Evolutionary conservation across 305 asterid genomes (phyloP).

Genomic region (Solanum hybrid): DNA sequence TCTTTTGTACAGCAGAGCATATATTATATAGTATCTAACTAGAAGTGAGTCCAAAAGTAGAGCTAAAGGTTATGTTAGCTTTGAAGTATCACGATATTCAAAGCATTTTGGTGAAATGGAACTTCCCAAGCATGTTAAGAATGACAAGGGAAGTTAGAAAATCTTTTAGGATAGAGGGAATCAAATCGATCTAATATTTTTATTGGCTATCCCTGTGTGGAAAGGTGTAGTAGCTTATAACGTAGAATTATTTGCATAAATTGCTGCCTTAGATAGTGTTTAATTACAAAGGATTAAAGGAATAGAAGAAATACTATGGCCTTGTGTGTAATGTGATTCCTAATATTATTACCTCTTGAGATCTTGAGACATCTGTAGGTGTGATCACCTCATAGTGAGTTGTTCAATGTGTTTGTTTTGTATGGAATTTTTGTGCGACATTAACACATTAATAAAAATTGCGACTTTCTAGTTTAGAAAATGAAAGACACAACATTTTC

Average conservation of each 20-base stretch:
- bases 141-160: neutral
- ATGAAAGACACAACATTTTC: neutral
- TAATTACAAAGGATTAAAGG: neutral
- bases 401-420: neutral
- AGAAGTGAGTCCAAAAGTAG: neutral
- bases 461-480: neutral
- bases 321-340: neutral
- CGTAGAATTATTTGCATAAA: neutral
- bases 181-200: neutral
- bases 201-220: neutral
- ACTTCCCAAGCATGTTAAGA: neutral
- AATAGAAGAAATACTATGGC: neutral
- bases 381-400: neutral
- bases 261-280: neutral
- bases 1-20: neutral
- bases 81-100: neutral
- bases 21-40: neutral
- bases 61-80: neutral
- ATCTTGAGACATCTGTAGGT: neutral
- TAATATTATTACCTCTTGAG: neutral
- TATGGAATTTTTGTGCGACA: neutral
- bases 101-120: neutral
- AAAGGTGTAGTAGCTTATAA: neutral
- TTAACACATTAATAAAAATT: neutral
- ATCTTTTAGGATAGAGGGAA: neutral